Base-by-base conservation (phyloP, 2,329 filamentous ascomycete genomes). In the Talaromyces sp. region DNA sequence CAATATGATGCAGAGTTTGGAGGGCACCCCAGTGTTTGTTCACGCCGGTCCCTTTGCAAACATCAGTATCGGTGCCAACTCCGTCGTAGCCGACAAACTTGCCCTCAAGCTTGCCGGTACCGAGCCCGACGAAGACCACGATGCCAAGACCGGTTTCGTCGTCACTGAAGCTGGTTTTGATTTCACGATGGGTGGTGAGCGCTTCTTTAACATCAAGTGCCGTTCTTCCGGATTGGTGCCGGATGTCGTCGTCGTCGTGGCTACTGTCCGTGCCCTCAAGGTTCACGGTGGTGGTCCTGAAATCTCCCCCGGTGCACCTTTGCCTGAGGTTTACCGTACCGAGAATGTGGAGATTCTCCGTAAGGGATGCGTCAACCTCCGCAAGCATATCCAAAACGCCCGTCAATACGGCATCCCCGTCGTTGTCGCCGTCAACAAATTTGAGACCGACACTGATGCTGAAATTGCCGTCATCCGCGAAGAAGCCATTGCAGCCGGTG, bases 141-240 rank as follows among this genome's bases (percentile, higher is more conserved):
- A 86, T 58, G 82, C 88, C 69, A 93, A 95, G 82, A 86, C 90
- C 33, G 95, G 95, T 9, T 98, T 95, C 71, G 93, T 97, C 23
- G 88, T 99, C 40, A 99, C 95, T 1, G 95, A 99, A 78, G 93
- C 95, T 60, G 95, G 95, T 9, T 99, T 99, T 77, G 95, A 99
- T 79, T 99, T 99, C 80, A 98, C 95, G 71, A 99, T 99, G 95
- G 95, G 95, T 67, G 95, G 95, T 66, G 95, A 99, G 84, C 90
- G 95, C 59, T 99, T 99, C 84, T 98, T 99, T 87, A 98, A 99
- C 82, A 98, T 99, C 83, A 99, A 99, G 84, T 98, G 95, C 81
- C 90, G 95, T 65, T 90, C 92, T 9, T 97, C 93, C 5, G 93
- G 93, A 25, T 88, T 99, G 52, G 86, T 92, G 2, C 95, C 95